Percentiles rank a stretch among this genome's conserved stretches.
These are phyloP conservation scores for Leucocoprinus sp. DNA, from an alignment of 768 basidiomycete species.

Conservation along the genomic window DNA sequence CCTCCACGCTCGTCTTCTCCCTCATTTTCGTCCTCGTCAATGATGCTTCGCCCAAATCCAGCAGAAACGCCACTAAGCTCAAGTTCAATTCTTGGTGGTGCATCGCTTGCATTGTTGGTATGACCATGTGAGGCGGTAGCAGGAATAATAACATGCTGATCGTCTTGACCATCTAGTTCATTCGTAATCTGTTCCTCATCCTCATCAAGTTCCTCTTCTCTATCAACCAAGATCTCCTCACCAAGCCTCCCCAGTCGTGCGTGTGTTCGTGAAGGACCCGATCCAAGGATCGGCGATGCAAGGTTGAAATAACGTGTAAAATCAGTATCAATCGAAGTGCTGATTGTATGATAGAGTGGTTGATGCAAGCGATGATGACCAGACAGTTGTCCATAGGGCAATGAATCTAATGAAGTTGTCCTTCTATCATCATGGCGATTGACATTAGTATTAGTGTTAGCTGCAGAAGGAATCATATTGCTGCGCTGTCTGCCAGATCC, in stretches of 20 bases:
- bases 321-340: background rate
- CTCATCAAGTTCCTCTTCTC: background rate
- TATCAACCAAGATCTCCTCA: background rate
- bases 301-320: background rate
- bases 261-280: background rate
- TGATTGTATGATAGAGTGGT: no score
- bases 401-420: no score
- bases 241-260: no score
- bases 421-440: no score
- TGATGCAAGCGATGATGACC: no score
- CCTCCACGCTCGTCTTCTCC: background rate
- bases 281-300: background rate
- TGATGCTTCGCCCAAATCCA: background rate
- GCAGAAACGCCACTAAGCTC: background rate
- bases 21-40: background rate
- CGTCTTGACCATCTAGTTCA: background rate
- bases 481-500: no score
- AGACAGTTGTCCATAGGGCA: no score
- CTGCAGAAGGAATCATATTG: no score
- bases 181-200: slow-evolving; percentile 1
- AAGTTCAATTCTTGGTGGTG: background rate
- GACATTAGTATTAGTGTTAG: no score
- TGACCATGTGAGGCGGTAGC: no score
- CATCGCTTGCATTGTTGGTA: background rate
- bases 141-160: background rate